These are phyloP conservation scores for Bacidia gigantensis DNA, from an alignment of 495 filamentous ascomycete genomes.

Conservation along the genomic window DNA sequence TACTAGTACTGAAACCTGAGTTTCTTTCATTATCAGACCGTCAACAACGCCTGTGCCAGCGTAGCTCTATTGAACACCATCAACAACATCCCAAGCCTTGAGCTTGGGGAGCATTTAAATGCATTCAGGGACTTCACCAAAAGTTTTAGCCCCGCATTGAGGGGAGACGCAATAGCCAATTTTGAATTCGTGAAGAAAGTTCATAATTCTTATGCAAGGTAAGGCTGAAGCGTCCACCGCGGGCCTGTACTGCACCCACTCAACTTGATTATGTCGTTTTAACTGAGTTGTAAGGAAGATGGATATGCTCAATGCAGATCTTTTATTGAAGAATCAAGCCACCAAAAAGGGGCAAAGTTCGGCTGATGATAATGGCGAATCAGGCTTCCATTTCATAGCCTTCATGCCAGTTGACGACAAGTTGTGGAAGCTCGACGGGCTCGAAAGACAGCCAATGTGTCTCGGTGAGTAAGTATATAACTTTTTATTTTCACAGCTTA, in stretches of 20 bases:
- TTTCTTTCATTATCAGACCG: constrained; percentile 43
- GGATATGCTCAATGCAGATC: constrained; percentile 66
- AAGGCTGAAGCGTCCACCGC: constrained; percentile 17
- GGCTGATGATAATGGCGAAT: constrained; percentile 33
- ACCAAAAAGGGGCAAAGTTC: constrained; percentile 25
- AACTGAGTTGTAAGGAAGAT: constrained; percentile 36
- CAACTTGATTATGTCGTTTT: not conserved
- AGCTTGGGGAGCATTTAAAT: constrained; percentile 51
- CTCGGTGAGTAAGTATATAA: constrained; percentile 39
- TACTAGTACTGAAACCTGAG: not conserved
- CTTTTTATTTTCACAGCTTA: not conserved
- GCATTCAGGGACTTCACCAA: constrained; percentile 59
- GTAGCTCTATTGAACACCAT: constrained; percentile 82
- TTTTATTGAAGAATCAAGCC: constrained; percentile 50
- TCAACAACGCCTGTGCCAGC: constrained; percentile 72
- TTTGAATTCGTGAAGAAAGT: constrained; percentile 65
- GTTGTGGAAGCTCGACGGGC: constrained; percentile 84
- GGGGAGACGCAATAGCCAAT: constrained; percentile 59
- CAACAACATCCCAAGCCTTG: constrained; percentile 58
- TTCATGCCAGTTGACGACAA: constrained; percentile 63
- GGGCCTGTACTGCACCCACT: not conserved
- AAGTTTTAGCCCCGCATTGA: constrained; percentile 51
- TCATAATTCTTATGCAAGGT: constrained; percentile 83
- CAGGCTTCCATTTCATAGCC: constrained; percentile 74
- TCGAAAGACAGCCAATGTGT: constrained; percentile 57